phyloP scores from a whole-genome alignment of 2,329 filamentous ascomycete species.

The Fusarium sp. region DNA sequence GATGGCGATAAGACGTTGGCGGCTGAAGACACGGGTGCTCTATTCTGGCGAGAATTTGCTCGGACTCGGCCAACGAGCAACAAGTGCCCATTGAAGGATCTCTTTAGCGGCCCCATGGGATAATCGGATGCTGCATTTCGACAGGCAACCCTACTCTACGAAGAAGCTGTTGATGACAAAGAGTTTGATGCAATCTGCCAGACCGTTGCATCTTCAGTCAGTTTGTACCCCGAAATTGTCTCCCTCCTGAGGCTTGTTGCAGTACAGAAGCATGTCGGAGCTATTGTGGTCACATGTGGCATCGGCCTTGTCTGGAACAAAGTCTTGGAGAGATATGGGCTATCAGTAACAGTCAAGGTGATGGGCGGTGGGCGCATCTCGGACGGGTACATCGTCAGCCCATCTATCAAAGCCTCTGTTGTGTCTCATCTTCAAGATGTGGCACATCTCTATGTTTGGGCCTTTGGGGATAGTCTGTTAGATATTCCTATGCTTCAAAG shows the following conservation, averaged over 20 bases:
- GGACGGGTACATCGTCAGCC: conserved; percentile 65
- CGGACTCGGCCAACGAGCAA: too few relatives aligned
- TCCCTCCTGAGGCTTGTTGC: conserved; percentile 56
- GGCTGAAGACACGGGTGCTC: conserved; percentile 61
- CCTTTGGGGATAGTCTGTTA: conserved; percentile 71
- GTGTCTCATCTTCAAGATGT: conserved; percentile 57
- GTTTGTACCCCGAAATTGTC: conserved; percentile 63
- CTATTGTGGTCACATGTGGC: conserved; percentile 69
- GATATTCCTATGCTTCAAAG: conserved; percentile 69
- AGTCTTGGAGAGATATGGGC: conserved; percentile 59
- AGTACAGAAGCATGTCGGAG: conserved; percentile 55
- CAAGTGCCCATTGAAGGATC: conserved; percentile 41
- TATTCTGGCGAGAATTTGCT: conserved; percentile 62
- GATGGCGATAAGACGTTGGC: conserved; percentile 71
- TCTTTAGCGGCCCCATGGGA: conserved; percentile 62
- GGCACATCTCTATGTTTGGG: conserved; percentile 63
- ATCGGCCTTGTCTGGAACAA: conserved; percentile 67
- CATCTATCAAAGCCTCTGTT: conserved; percentile 62
- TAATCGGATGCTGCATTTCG: conserved; percentile 69
- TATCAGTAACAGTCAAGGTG: conserved; percentile 60
- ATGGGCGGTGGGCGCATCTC: conserved; percentile 65
- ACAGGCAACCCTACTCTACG: conserved; percentile 66
- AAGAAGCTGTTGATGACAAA: conserved; percentile 56
- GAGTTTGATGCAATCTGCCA: conserved; percentile 62
- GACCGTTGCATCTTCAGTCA: conserved; percentile 57